phyloP scores from a whole-genome alignment of 192 early-diverging fungal species.

The Podila verticillata region DNA sequence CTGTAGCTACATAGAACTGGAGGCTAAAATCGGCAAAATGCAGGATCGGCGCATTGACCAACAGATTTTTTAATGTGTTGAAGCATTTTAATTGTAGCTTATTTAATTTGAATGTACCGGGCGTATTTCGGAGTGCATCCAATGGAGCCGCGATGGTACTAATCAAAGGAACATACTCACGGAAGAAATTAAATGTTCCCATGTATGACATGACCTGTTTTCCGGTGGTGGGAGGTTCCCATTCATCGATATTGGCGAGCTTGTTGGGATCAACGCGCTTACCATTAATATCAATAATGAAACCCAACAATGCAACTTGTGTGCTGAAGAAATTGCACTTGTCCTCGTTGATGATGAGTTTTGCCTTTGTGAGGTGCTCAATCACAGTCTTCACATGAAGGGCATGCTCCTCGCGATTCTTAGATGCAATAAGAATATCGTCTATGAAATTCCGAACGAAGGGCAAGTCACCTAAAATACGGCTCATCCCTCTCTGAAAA shows the following conservation, averaged over 20 bases:
- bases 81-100: neutral
- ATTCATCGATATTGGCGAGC: neutral
- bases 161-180: neutral
- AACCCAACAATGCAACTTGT: neutral
- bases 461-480: no score
- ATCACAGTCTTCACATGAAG: neutral
- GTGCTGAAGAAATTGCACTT: neutral
- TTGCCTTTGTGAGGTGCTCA: neutral
- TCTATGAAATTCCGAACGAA: no score
- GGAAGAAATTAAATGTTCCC: neutral
- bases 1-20: slow-evolving; percentile 15
- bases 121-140: neutral
- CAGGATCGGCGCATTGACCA: neutral
- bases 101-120: neutral
- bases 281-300: neutral
- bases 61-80: neutral
- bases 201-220: neutral
- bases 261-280: neutral
- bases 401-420: neutral
- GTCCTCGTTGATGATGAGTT: neutral
- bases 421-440: neutral
- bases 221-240: neutral
- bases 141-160: neutral
- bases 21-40: neutral
- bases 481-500: no score